Percentiles rank a stretch among this genome's conserved stretches.
These are phyloP conservation scores for Penicillium italicum DNA, from an alignment of 2,329 filamentous ascomycete species.

Conservation along the genomic window DNA sequence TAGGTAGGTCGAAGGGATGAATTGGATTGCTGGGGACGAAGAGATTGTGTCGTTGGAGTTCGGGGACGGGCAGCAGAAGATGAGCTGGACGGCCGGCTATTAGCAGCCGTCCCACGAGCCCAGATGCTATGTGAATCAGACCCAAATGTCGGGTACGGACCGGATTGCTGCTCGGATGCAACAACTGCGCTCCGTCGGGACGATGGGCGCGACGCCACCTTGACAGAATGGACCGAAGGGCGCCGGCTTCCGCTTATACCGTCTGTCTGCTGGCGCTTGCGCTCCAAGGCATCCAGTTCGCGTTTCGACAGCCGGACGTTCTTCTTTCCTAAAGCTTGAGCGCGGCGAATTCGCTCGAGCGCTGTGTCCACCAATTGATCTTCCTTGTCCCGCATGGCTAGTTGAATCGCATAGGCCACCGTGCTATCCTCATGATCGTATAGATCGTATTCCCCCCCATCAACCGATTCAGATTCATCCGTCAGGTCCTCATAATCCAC, in stretches of 20 bases:
- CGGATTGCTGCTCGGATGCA: slow-evolving; percentile 17
- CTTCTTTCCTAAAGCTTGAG: slow-evolving; percentile 69
- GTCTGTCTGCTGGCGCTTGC: slow-evolving; percentile 57
- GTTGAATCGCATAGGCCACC: slow-evolving; percentile 47
- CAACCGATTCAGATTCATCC: slow-evolving; percentile 42
- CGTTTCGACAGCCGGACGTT: slow-evolving; percentile 77
- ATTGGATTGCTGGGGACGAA: slow-evolving; percentile 36
- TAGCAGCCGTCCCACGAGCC: slow-evolving; percentile 43
- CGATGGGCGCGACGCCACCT: slow-evolving; percentile 16
- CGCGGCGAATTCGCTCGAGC: slow-evolving; percentile 72
- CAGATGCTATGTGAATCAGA: slow-evolving; percentile 46
- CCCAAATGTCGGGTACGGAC: slow-evolving; percentile 33
- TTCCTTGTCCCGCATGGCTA: slow-evolving; percentile 63
- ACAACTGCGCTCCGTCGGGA: slow-evolving; percentile 18
- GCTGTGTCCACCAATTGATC: slow-evolving; percentile 74
- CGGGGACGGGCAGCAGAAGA: slow-evolving; percentile 41
- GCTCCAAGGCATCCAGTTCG: slow-evolving; percentile 77
- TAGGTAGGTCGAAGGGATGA: slow-evolving; percentile 36
- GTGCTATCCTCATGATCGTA: slow-evolving; percentile 51
- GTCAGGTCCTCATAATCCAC: slow-evolving; percentile 47
- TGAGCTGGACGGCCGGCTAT: slow-evolving; percentile 39
- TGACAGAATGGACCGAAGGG: slow-evolving; percentile 21
- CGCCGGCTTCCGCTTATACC: slow-evolving; percentile 16
- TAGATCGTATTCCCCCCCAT: slow-evolving; percentile 51
- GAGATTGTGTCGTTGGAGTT: slow-evolving; percentile 40